Evolutionary conservation across 306 rosid species (phyloP).

Genomic region (Quercus mongolica): DNA sequence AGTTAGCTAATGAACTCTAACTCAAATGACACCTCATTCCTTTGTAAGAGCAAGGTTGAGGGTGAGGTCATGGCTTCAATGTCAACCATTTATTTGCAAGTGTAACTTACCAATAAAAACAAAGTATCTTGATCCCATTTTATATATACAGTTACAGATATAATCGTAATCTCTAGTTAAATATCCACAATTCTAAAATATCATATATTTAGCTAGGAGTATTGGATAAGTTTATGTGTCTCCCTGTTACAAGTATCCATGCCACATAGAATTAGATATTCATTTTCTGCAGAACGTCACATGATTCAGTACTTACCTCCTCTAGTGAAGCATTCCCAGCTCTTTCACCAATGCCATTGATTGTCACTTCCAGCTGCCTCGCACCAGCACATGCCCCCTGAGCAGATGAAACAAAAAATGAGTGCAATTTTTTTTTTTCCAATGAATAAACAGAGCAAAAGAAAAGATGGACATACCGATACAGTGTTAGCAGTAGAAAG

Average conservation of each 20-base stretch:
- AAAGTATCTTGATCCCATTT: not conserved
- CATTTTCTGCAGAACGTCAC: not conserved
- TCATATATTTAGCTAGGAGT: too few relatives aligned
- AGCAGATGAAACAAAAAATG: constrained; percentile 21
- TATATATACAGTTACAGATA: not conserved
- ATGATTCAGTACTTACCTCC: constrained; percentile 52
- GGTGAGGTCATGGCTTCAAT: too few relatives aligned
- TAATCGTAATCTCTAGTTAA: not conserved
- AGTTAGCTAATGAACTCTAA: too few relatives aligned
- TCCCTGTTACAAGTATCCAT: not conserved
- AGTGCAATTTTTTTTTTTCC: not conserved
- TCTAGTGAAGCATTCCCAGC: constrained; percentile 98
- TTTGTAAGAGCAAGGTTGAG: too few relatives aligned
- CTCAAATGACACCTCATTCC: too few relatives aligned
- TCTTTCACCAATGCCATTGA: constrained; percentile 99
- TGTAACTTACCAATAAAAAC: too few relatives aligned
- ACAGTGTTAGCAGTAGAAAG: constrained; percentile 89
- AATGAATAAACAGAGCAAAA: not conserved
- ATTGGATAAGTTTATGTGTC: not conserved
- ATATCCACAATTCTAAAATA: not conserved
- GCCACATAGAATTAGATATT: not conserved
- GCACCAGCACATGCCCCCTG: constrained; percentile 99
- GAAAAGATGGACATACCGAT: constrained; percentile 40
- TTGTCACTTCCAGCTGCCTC: constrained; percentile 93
- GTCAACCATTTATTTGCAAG: too few relatives aligned